Percentiles rank a stretch among this genome's conserved stretches.
Evolutionary conservation across 139 green algal genomes (phyloP).

Genomic region (Ulvella scutata): DNA sequence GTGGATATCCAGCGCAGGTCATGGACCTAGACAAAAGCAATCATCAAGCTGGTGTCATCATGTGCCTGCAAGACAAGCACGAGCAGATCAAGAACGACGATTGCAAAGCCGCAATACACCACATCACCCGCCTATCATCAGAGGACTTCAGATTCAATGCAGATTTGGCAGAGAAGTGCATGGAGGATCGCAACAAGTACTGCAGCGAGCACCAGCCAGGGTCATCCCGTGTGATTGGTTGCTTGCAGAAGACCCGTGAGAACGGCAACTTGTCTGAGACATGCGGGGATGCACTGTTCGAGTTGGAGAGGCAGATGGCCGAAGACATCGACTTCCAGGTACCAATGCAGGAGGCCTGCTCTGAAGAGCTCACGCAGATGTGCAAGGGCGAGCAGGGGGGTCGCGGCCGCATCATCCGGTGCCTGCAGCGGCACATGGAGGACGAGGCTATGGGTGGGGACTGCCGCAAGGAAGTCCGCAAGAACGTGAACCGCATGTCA

Average conservation of each 20-base stretch:
- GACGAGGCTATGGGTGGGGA: slow-evolving; percentile 44
- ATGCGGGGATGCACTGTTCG: slow-evolving; percentile 53
- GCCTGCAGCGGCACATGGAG: slow-evolving; percentile 46
- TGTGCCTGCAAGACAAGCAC: slow-evolving; percentile 15
- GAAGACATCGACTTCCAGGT: slow-evolving; percentile 74
- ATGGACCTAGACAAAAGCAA: neutral
- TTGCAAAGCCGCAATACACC: slow-evolving; percentile 17
- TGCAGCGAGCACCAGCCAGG: slow-evolving; percentile 40
- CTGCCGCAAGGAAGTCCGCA: slow-evolving; percentile 49
- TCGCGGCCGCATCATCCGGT: slow-evolving; percentile 49
- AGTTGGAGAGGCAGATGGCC: slow-evolving; percentile 45
- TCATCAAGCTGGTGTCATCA: neutral
- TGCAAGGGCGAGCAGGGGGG: slow-evolving; percentile 60
- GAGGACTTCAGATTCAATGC: slow-evolving; percentile 77
- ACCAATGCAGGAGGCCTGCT: slow-evolving; percentile 61
- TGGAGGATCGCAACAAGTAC: slow-evolving; percentile 34
- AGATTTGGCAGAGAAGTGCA: slow-evolving; percentile 50
- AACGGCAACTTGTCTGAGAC: slow-evolving; percentile 33
- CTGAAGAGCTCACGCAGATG: slow-evolving; percentile 38
- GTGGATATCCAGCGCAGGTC: slow-evolving; percentile 12
- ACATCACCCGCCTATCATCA: slow-evolving; percentile 40
- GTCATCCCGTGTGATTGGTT: slow-evolving; percentile 65
- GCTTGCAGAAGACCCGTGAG: slow-evolving; percentile 44
- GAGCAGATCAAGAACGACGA: slow-evolving; percentile 20
- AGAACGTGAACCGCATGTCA: slow-evolving; percentile 37